Base-by-base conservation (phyloP, 2,329 filamentous ascomycete species). In the Laburnicola sp. region DNA sequence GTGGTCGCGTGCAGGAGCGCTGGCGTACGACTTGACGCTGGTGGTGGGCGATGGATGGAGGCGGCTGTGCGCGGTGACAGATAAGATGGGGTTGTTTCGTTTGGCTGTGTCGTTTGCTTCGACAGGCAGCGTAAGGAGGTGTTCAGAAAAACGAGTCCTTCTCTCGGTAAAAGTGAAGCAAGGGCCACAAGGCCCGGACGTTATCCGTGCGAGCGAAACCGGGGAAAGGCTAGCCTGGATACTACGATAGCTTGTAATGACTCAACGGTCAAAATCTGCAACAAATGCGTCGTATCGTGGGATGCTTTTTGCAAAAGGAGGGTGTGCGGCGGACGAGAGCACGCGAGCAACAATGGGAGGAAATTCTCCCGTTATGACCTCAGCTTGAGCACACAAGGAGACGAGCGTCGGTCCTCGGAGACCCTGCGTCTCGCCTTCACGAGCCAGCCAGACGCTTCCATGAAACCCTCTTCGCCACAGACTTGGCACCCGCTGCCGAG, bases 141-240 rank as follows among this genome's bases (percentile, higher is more conserved):
- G 45, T 41, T 38, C 25, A 49, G 46, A 49, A 56, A 61, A 54
- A 54, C 51, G 22, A 40, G n/a, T 26, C 37, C 21, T 16, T 7
- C 41, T 51, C 50, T 56, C 56, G 59, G 54, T 39, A 57, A 54
- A 56, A 50, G 39, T 41, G 49, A 57, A 58, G 53, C 52, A 58
- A 52, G 55, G 55, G 51, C 54, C 53, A 45, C 35, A 41, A 44
- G 40, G 37, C 38, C 42, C 36, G 44, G 45, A 43, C 40, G 52
- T 48, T 57, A 50, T 56, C 51, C 50, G 56, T 54, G 53, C 48
- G 56, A 53, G 52, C 51, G 39, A 31, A 54, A 38, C 47, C 55
- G 54, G 54, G 59, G 53, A 48, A 46, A 41, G 51, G 48, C 49
- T 37, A 32, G 48, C 43, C 41, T 49, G 54, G 55, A 53, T 54